A percentile compares a stretch with the other conserved stretches of the same genome.
phyloP scores from a whole-genome alignment of 495 filamentous ascomycete species.

The Penicillium egyptiacum region DNA sequence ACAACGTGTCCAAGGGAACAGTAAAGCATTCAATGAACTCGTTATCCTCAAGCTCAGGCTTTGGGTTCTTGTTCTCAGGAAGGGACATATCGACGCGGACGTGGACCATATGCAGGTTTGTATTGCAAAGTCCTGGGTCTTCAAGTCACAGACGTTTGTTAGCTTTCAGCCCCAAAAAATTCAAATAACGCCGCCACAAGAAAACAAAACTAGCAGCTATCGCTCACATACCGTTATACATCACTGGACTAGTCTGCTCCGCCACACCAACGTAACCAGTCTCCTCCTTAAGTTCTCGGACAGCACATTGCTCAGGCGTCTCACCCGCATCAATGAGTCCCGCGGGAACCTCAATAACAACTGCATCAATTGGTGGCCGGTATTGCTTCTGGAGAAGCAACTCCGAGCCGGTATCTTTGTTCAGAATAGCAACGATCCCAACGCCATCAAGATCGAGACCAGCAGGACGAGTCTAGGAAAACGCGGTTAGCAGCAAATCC shows the following conservation, averaged over 20 bases:
- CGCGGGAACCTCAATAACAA: slow-evolving; percentile 81
- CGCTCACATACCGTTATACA: slow-evolving; percentile 28
- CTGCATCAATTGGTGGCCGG: slow-evolving; percentile 75
- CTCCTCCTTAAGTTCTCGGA: slow-evolving; percentile 91
- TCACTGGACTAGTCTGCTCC: slow-evolving; percentile 36
- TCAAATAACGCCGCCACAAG: background rate
- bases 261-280: slow-evolving; percentile 82
- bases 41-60: slow-evolving; percentile 76
- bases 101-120: slow-evolving; percentile 80
- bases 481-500: slow-evolving; percentile 8
- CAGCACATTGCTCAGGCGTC: slow-evolving; percentile 72
- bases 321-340: slow-evolving; percentile 83
- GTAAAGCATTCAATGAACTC: slow-evolving; percentile 88
- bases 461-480: slow-evolving; percentile 59
- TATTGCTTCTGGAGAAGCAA: slow-evolving; percentile 87
- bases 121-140: slow-evolving; percentile 82
- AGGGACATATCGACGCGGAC: slow-evolving; percentile 72
- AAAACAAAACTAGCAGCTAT: background rate
- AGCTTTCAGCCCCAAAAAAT: background rate
- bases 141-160: slow-evolving; percentile 5
- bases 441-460: slow-evolving; percentile 80
- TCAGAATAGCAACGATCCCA: slow-evolving; percentile 83
- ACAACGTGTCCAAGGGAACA: slow-evolving; percentile 63
- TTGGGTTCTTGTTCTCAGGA: slow-evolving; percentile 66
- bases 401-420: slow-evolving; percentile 68